Percentiles rank a stretch among this genome's conserved stretches.
These are phyloP conservation scores for Aspergillus sp. DNA, from an alignment of 2,329 filamentous ascomycete species.

Conservation along the genomic window DNA sequence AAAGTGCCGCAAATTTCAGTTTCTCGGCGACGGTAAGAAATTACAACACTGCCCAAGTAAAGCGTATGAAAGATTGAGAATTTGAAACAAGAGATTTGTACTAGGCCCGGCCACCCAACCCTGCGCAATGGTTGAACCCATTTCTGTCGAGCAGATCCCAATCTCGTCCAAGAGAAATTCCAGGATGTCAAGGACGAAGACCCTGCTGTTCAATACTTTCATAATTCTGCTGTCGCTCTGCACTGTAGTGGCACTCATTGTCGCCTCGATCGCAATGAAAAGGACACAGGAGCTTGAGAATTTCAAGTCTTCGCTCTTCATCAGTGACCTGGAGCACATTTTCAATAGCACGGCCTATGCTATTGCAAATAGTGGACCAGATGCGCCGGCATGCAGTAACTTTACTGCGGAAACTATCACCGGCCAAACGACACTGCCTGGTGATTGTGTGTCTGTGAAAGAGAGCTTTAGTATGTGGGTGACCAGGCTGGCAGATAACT, in stretches of 20 bases:
- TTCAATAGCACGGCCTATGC: background rate
- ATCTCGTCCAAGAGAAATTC: rapidly evolving
- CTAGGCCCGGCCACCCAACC: too few species aligned
- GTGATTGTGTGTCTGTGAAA: background rate
- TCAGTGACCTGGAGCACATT: background rate
- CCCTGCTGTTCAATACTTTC: background rate
- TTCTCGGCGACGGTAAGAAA: too few species aligned
- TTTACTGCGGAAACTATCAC: background rate
- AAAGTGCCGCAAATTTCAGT: rapidly evolving
- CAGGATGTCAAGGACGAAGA: too few species aligned
- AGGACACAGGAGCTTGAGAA: background rate
- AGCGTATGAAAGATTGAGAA: too few species aligned
- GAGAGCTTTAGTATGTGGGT: background rate
- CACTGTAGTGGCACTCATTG: background rate
- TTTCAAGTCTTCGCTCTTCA: background rate
- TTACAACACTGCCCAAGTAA: too few species aligned
- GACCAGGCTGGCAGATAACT: background rate
- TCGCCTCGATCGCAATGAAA: background rate
- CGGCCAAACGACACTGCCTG: background rate
- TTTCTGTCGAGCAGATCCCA: too few species aligned
- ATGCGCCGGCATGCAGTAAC: background rate
- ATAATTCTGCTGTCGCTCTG: background rate
- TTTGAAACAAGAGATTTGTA: too few species aligned
- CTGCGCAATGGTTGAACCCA: too few species aligned
- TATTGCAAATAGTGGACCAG: background rate